Percentiles rank a stretch among this genome's conserved stretches.
These are phyloP conservation scores for Schizosaccharomyces japonicus DNA, from an alignment of 805 yeast genomes.

Conservation along the genomic window DNA sequence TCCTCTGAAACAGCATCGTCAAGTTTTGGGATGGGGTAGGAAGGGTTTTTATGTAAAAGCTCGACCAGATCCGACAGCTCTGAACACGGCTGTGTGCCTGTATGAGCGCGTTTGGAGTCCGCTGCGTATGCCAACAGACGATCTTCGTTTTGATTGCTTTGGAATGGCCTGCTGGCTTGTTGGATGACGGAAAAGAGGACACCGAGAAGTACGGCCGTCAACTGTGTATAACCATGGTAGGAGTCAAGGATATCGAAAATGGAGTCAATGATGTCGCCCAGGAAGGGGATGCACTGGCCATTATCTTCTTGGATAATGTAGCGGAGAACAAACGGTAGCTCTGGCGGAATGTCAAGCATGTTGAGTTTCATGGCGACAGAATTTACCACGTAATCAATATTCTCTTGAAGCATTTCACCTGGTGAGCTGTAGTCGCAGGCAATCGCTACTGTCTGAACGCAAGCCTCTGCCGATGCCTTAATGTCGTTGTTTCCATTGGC, in stretches of 20 bases:
- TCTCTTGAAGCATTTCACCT: constrained; percentile 31
- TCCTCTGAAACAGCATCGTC: neutral
- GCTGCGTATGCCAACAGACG: too few species aligned
- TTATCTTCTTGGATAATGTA: constrained; percentile 55
- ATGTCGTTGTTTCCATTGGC: constrained; percentile 29
- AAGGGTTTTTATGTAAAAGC: neutral
- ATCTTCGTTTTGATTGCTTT: neutral
- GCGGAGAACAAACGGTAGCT: constrained; percentile 43
- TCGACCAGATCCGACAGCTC: neutral
- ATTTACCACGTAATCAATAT: constrained; percentile 63
- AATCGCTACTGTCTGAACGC: constrained; percentile 28
- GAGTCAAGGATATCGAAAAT: constrained; percentile 57
- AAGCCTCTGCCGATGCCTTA: constrained; percentile 28
- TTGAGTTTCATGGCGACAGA: constrained; percentile 47
- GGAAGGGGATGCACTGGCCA: constrained; percentile 31
- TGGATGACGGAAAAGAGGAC: constrained; percentile 39
- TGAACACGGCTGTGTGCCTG: neutral
- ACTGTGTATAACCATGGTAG: constrained; percentile 55
- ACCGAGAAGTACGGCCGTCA: constrained; percentile 50
- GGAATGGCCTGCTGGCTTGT: too few species aligned
- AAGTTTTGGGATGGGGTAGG: neutral
- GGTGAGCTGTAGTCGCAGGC: constrained; percentile 30
- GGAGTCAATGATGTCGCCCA: constrained; percentile 50
- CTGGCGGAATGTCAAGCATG: constrained; percentile 48
- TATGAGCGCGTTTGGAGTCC: too few species aligned